Percentiles rank a stretch among this genome's conserved stretches.
These are phyloP conservation scores for Globisporangium canariense DNA, from an alignment of 352 stramenopile genomes.

Conservation along the genomic window DNA sequence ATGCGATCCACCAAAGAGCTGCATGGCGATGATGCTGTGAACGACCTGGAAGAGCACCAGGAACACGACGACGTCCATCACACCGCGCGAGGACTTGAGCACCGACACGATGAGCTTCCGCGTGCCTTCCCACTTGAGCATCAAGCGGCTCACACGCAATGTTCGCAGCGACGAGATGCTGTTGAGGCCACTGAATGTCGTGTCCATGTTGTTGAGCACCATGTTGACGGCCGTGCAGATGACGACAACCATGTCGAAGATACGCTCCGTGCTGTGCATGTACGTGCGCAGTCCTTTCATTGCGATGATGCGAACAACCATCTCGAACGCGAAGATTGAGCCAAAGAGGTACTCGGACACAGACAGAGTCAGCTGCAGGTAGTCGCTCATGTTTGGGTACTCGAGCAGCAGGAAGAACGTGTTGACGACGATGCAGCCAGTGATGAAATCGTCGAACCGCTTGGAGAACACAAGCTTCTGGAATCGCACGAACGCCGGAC, in stretches of 20 bases:
- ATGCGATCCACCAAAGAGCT: constrained; percentile 64
- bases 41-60: constrained; percentile 75
- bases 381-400: constrained; percentile 51
- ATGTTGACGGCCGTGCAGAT: constrained; percentile 66
- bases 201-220: constrained; percentile 59
- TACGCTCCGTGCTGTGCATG: constrained; percentile 50
- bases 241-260: constrained; percentile 76
- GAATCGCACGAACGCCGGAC: constrained; percentile 20
- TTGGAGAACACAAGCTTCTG: constrained; percentile 66
- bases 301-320: constrained; percentile 55
- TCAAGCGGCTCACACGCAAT: constrained; percentile 63
- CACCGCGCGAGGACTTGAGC: constrained; percentile 72
- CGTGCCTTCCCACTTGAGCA: constrained; percentile 81
- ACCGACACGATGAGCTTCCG: constrained; percentile 77
- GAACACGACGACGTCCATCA: constrained; percentile 74
- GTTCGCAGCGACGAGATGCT: constrained; percentile 66
- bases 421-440: constrained; percentile 62
- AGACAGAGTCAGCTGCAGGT: constrained; percentile 33
- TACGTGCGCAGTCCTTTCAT: constrained; percentile 51
- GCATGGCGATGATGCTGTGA: constrained; percentile 73
- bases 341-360: constrained; percentile 75
- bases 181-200: constrained; percentile 55
- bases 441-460: constrained; percentile 72
- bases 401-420: constrained; percentile 65
- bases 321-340: constrained; percentile 55